A percentile compares a stretch with the other conserved stretches of the same genome.
Conservation (phyloP, 495 filamentous ascomycete genomes). For the Penicillium bialowiezense region DNA sequence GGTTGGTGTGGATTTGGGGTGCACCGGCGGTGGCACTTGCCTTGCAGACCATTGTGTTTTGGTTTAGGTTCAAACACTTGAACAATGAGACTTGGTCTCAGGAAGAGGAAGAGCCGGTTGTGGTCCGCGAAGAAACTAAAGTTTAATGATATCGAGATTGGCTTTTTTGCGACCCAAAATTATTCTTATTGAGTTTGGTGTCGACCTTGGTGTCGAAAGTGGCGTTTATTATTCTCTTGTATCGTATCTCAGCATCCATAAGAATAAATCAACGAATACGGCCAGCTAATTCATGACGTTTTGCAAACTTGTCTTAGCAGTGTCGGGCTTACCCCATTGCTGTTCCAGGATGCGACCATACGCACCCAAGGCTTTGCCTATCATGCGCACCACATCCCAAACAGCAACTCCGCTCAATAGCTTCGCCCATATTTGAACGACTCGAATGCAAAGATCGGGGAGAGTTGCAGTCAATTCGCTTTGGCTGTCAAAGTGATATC, state of each 20-base stretch:
- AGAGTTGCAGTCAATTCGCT: too few relatives aligned
- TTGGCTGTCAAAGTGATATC: too few relatives aligned
- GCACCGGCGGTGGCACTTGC: constrained; percentile 47
- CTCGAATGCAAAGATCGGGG: constrained; percentile 3
- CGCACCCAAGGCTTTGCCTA: constrained; percentile 2
- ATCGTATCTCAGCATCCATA: too few relatives aligned
- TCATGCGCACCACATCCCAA: constrained; percentile 9
- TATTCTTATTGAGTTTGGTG: too few relatives aligned
- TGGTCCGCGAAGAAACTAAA: too few relatives aligned
- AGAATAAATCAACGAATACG: too few relatives aligned
- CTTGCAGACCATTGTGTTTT: constrained; percentile 48
- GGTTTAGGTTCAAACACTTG: constrained; percentile 41
- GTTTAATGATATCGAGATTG: too few relatives aligned
- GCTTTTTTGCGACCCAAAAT: too few relatives aligned
- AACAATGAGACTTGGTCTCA: constrained; percentile 36
- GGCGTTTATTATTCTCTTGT: too few relatives aligned
- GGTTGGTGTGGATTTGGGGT: constrained; percentile 54
- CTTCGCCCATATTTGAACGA: constrained; percentile 6
- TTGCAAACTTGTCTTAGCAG: too few relatives aligned
- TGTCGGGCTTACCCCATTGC: neutral
- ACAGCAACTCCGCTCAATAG: constrained; percentile 4
- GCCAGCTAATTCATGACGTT: too few relatives aligned
- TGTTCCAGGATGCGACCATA: constrained; percentile 2
- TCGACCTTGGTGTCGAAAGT: too few relatives aligned
- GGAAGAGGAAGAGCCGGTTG: neutral